Conservation (phyloP, 768 basidiomycete genomes). For the Russula emetica region DNA sequence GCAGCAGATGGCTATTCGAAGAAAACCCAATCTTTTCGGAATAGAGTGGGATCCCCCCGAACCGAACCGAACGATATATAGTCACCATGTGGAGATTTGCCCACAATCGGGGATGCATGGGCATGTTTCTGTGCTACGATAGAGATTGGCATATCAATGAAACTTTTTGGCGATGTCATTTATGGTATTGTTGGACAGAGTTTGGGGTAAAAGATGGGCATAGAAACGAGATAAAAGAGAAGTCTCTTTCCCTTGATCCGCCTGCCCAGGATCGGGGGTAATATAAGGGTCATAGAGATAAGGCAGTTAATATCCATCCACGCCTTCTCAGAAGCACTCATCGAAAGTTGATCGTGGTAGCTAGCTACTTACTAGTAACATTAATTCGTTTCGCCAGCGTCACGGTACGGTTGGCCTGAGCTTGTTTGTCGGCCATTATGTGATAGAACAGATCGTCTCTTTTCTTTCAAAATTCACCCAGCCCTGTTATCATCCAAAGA, state of each 20-base stretch:
- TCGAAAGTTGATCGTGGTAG: neutral
- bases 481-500: too few relatives aligned
- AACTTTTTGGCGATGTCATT: neutral
- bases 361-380: neutral
- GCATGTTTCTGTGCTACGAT: neutral
- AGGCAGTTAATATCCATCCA: too few relatives aligned
- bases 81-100: conserved; percentile 5
- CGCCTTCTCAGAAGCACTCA: neutral
- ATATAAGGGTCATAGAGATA: too few relatives aligned
- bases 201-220: neutral
- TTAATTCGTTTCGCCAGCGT: neutral
- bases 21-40: too few relatives aligned
- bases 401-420: neutral
- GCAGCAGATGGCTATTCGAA: neutral
- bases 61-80: neutral
- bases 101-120: neutral
- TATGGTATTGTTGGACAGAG: neutral
- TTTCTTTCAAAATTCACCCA: neutral
- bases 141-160: neutral
- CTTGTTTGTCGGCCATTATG: neutral
- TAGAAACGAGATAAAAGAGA: neutral
- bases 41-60: too few relatives aligned
- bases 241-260: neutral
- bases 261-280: too few relatives aligned
- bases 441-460: neutral